Evolutionary conservation across 805 yeast genomes (phyloP).

Genomic region (Pichia heedii): DNA sequence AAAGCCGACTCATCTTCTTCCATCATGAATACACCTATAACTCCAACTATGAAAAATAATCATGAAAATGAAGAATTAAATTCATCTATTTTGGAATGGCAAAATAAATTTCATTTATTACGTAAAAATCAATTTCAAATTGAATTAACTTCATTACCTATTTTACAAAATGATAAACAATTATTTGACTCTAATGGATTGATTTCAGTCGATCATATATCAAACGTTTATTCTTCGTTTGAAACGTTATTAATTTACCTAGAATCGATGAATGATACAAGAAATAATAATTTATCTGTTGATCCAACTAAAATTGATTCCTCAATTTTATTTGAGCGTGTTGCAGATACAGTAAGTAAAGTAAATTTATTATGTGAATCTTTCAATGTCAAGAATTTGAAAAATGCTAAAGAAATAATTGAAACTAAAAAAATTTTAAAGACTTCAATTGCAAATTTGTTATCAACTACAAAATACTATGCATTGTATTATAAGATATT

Average conservation of each 20-base stretch:
- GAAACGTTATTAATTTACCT: constrained; percentile 33
- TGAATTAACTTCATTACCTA: constrained; percentile 3
- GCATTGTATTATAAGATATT: constrained; percentile 53
- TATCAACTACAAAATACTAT: constrained; percentile 70
- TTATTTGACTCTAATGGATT: constrained; percentile 30
- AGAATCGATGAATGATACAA: constrained; percentile 9
- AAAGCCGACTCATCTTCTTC: not conserved
- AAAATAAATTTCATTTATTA: constrained; percentile 40
- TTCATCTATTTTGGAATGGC: constrained; percentile 36
- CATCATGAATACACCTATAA: no score
- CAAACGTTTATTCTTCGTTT: constrained; percentile 39
- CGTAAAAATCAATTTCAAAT: constrained; percentile 22
- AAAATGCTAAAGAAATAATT: constrained; percentile 15
- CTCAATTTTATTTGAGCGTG: constrained; percentile 40
- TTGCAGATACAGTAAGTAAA: constrained; percentile 40
- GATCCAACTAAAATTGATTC: constrained; percentile 5
- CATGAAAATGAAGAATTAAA: not conserved
- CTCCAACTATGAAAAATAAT: not conserved
- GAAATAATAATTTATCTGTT: constrained; percentile 4
- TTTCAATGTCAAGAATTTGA: constrained; percentile 13
- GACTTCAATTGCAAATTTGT: constrained; percentile 62
- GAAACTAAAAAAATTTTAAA: constrained; percentile 42
- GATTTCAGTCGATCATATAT: constrained; percentile 36
- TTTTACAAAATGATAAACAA: constrained; percentile 1
- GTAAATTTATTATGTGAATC: constrained; percentile 32